Conservation (phyloP, 139 green algal genomes). For the Ettlia oleoabundans region DNA sequence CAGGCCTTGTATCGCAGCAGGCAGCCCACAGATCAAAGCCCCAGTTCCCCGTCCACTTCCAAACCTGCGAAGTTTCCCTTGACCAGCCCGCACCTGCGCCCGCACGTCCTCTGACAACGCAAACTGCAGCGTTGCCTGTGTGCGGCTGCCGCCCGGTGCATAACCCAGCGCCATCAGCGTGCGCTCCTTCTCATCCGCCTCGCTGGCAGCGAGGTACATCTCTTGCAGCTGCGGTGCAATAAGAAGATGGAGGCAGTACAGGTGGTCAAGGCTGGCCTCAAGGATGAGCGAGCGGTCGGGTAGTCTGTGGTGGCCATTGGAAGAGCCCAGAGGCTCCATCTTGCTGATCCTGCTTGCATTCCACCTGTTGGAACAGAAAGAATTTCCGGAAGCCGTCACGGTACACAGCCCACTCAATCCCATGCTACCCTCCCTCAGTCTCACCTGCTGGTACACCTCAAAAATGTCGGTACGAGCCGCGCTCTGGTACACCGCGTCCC, state of each 20-base stretch:
- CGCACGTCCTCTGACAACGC: constrained; percentile 36
- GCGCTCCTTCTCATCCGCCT: constrained; percentile 50
- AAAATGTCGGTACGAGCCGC: constrained; percentile 13
- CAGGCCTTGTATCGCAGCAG: too few species aligned
- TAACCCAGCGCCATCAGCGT: constrained; percentile 50
- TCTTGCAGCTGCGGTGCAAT: not conserved
- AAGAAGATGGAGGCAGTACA: not conserved
- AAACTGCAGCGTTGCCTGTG: constrained; percentile 33
- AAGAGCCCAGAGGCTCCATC: too few species aligned
- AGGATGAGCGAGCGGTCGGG: too few species aligned
- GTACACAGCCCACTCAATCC: too few species aligned
- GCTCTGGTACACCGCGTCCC: constrained; percentile 53
- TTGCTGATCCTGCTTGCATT: too few species aligned
- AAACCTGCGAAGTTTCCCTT: not conserved
- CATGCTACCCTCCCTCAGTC: too few species aligned
- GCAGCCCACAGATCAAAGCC: too few species aligned
- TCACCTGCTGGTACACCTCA: constrained; percentile 27
- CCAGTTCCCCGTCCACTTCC: not conserved
- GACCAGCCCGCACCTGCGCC: constrained; percentile 33
- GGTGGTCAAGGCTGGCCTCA: too few species aligned
- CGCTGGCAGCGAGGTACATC: constrained; percentile 26
- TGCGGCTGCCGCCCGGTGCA: not conserved
- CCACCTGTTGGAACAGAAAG: too few species aligned
- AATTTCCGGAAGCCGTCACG: too few species aligned
- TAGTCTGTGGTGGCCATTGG: too few species aligned